Percentiles rank a stretch among this genome's conserved stretches.
phyloP scores from a whole-genome alignment of 2,329 filamentous ascomycete species.

The Hypocreales sp. region DNA sequence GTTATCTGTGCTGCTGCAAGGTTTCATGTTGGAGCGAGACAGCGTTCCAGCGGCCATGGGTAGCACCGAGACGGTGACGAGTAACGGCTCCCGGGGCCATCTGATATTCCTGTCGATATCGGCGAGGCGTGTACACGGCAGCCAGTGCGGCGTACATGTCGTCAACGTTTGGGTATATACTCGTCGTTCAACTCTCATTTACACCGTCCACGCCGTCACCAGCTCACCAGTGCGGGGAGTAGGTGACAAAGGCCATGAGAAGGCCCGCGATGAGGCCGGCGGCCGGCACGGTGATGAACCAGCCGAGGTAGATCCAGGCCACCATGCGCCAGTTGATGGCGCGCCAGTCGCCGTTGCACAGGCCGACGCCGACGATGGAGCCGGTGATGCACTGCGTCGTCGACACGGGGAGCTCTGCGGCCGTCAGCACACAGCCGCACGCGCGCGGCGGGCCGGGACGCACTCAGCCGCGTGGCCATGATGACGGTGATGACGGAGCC shows the following conservation, averaged over 20 bases:
- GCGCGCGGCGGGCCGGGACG: slow-evolving; percentile 4
- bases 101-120: too few relatives aligned
- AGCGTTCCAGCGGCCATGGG: too few relatives aligned
- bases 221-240: slow-evolving; percentile 35
- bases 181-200: too few relatives aligned
- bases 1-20: too few relatives aligned
- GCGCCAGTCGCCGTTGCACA: slow-evolving; percentile 41
- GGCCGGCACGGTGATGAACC: slow-evolving; percentile 44
- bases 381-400: slow-evolving; percentile 51
- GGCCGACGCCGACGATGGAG: slow-evolving; percentile 45
- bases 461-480: slow-evolving; percentile 42
- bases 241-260: slow-evolving; percentile 46
- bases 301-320: slow-evolving; percentile 41
- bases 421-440: slow-evolving; percentile 2
- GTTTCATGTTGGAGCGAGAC: too few relatives aligned
- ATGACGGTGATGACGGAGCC: slow-evolving; percentile 47
- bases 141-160: too few relatives aligned
- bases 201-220: too few relatives aligned
- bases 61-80: too few relatives aligned
- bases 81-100: too few relatives aligned
- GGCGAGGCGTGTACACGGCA: too few relatives aligned
- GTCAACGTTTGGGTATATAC: too few relatives aligned
- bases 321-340: slow-evolving; percentile 50
- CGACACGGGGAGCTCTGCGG: slow-evolving; percentile 39
- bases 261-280: slow-evolving; percentile 42